Evolutionary conservation across 2,329 filamentous ascomycete species (phyloP), one percentile per base, ranked within the genome.

Genomic region (Neofusicoccum ribis): DNA sequence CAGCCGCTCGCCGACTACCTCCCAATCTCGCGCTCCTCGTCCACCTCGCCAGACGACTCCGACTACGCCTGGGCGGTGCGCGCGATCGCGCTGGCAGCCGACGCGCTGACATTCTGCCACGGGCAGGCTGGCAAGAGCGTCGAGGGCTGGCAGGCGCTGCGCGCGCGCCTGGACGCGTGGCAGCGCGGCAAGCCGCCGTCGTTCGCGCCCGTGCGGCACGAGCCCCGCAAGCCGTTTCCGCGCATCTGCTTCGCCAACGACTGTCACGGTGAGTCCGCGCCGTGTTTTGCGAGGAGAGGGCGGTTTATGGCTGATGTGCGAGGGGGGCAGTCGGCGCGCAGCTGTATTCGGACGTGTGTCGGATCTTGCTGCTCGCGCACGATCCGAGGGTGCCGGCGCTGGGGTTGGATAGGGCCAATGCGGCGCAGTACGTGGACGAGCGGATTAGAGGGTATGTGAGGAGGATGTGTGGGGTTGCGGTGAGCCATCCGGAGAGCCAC

Each of bases 11-110:
- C 54, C 8, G 41, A 44, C 6, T 46, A 17, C 43, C 41, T 59
- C 14, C 12, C 9, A 14, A 15, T 73, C 17, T 76, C 79, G 68
- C 72, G 78, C n/a, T 71, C 77, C 5, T 73, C 77, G 60, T 73
- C 76, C 12, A 73, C 76, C 8, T 37, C 36, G 1, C 37, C 37
- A 39, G 37, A 39, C 37, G 14, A 39, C 37, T 14, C 37, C 37
- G 37, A 80, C 63, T 77, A 76, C 5, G 71, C 76, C 9, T 80
- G 78, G 78, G 78, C 78, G 23, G 79, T 77, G 34, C 73, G 78
- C 12, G 78, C 77, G 15, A 80, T 80, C 43, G 74, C 75, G 6
- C 74, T 76, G 64, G 68, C 76, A 1, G 75, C 72, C 12, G 75
- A 77, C 51, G 74, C 76, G 3, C 72, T 60, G 23, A 47, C 56